Percentiles rank a stretch among this genome's conserved stretches.
phyloP scores from a whole-genome alignment of 345 rosid genomes.

The Erysimum cheiranthoides region DNA sequence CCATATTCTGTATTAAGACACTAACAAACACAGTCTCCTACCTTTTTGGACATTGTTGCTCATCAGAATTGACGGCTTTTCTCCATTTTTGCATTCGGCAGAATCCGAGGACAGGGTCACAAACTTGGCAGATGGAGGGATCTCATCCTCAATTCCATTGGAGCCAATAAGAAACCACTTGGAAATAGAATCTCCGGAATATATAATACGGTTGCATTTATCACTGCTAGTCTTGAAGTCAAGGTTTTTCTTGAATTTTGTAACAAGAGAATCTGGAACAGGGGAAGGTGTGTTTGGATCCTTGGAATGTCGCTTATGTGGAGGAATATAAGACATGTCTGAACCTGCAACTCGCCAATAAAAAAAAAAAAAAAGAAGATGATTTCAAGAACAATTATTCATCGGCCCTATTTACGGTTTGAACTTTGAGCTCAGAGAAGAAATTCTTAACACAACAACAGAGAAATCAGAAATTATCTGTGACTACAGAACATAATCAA shows the following conservation, averaged over 20 bases:
- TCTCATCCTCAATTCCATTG: conserved; percentile 42
- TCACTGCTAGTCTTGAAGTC: conserved; percentile 30
- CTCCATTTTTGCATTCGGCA: conserved; percentile 40
- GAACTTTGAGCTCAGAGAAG: no score
- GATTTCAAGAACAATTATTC: no score
- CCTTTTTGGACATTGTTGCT: conserved; percentile 32
- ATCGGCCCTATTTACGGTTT: no score
- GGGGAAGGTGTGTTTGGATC: conserved; percentile 43
- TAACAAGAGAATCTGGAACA: conserved; percentile 44
- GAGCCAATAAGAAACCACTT: conserved; percentile 63
- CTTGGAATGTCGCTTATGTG: conserved; percentile 60
- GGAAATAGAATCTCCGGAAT: conserved; percentile 43
- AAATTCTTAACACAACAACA: no score
- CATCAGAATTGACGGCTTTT: conserved; percentile 49
- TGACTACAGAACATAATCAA: no score
- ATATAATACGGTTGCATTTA: conserved; percentile 41
- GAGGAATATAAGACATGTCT: conserved; percentile 69
- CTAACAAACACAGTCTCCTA: background rate
- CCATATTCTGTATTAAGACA: background rate
- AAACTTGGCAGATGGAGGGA: conserved; percentile 48
- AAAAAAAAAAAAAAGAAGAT: background rate
- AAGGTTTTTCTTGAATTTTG: conserved; percentile 45
- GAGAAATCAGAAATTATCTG: no score
- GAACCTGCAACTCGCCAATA: no score
- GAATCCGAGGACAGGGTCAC: conserved; percentile 48